A percentile compares a stretch with the other conserved stretches of the same genome.
These are phyloP conservation scores for Mortierella sp. DNA, from an alignment of 371 early-diverging fungal species.

Conservation along the genomic window DNA sequence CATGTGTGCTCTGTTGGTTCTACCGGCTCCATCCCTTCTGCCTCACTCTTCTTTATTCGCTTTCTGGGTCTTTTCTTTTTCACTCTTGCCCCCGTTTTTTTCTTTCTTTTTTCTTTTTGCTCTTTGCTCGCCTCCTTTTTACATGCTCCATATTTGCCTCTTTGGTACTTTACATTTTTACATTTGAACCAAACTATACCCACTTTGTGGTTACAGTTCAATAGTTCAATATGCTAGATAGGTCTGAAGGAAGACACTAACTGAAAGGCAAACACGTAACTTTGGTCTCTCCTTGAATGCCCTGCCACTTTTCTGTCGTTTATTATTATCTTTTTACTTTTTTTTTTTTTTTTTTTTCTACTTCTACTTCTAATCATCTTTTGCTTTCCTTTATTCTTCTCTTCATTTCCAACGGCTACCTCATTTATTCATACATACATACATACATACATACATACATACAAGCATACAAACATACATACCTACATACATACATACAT, in stretches of 20 bases:
- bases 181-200: background rate
- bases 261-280: background rate
- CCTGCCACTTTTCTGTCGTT: slow-evolving; percentile 6
- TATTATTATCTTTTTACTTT: slow-evolving; percentile 10
- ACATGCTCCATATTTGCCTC: background rate
- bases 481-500: too few relatives aligned
- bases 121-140: slow-evolving; percentile 9
- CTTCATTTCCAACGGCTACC: too few relatives aligned
- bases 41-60: background rate
- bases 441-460: too few relatives aligned
- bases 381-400: too few relatives aligned
- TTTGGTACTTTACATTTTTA: too few relatives aligned
- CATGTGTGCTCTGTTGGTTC: slow-evolving; percentile 3
- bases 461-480: too few relatives aligned
- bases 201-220: background rate
- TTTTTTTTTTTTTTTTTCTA: background rate
- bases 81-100: slow-evolving; percentile 2
- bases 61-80: background rate
- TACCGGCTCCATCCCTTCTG: slow-evolving; percentile 14
- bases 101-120: slow-evolving; percentile 1
- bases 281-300: slow-evolving; percentile 7
- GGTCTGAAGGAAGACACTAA: background rate
- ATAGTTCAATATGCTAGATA: background rate
- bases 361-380: too few relatives aligned
- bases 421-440: background rate